Evolutionary conservation across 208 protist species (phyloP).

Genomic region (Crithidia fasciculata): DNA sequence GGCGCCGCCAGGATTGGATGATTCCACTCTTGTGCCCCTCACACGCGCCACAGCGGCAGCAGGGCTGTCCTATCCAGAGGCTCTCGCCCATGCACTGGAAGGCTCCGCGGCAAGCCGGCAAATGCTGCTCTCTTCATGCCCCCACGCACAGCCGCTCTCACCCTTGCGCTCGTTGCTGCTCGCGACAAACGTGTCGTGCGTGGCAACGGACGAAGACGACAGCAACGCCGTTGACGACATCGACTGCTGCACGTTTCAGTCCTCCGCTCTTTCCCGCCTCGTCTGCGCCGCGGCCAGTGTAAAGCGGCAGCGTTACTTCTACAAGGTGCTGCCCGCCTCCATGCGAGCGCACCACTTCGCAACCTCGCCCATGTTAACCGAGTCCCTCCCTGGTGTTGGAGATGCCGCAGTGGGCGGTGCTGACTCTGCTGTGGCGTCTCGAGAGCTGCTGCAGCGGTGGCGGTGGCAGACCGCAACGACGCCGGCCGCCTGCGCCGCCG

Average conservation of each 20-base stretch:
- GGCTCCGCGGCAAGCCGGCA: not conserved
- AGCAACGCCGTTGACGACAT: constrained; percentile 2
- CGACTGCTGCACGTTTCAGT: constrained; percentile 66
- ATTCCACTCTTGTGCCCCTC: not conserved
- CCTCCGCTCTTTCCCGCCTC: constrained; percentile 35
- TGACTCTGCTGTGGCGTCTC: not conserved
- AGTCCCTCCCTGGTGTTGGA: not conserved
- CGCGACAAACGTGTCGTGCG: constrained; percentile 1
- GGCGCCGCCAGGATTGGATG: not conserved
- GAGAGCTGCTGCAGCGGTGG: constrained; percentile 15
- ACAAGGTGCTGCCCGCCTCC: constrained; percentile 51
- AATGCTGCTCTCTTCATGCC: constrained; percentile 2
- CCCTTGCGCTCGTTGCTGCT: constrained; percentile 41
- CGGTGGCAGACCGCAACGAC: not conserved
- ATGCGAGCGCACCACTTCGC: constrained; percentile 46
- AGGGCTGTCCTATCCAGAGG: constrained; percentile 28
- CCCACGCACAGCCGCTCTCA: not conserved
- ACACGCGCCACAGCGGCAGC: not conserved
- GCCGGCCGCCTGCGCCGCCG: constrained; percentile 12
- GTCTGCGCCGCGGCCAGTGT: constrained; percentile 45
- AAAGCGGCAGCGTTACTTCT: constrained; percentile 62
- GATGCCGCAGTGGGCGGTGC: not conserved
- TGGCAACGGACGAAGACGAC: not conserved
- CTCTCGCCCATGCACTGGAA: constrained; percentile 45
- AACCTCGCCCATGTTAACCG: constrained; percentile 3